phyloP scores from a whole-genome alignment of 2,329 filamentous ascomycete species.

The Sphaerulina populicola region DNA sequence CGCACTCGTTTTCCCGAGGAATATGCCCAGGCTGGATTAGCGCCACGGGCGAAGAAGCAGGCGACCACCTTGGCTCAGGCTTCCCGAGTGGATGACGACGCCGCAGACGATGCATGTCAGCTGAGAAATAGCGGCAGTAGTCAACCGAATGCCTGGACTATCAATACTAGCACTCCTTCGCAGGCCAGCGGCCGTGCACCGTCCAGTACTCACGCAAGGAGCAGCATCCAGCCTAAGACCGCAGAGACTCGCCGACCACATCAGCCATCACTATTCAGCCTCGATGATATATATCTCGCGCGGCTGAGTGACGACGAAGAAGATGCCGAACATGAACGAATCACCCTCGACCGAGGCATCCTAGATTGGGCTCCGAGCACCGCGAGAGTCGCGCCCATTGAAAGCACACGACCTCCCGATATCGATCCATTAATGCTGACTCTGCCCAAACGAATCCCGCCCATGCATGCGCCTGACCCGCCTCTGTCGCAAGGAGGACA shows the following conservation, averaged over 20 bases:
- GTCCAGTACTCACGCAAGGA: background rate
- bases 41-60: conserved; percentile 30
- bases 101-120: background rate
- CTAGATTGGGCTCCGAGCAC: conserved; percentile 28
- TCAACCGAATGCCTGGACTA: background rate
- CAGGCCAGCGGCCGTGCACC: background rate
- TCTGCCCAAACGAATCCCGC: conserved; percentile 18
- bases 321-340: conserved; percentile 22
- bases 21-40: conserved; percentile 45
- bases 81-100: background rate
- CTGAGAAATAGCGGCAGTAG: background rate
- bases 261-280: conserved; percentile 20
- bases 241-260: conserved; percentile 1
- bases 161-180: background rate
- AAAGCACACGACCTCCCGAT: conserved; percentile 9
- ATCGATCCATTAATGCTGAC: conserved; percentile 24
- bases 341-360: conserved; percentile 32
- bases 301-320: conserved; percentile 22
- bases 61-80: background rate
- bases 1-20: conserved; percentile 51
- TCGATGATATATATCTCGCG: conserved; percentile 29
- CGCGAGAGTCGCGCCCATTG: conserved; percentile 1
- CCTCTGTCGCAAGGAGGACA: conserved; percentile 1
- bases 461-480: conserved; percentile 16
- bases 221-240: background rate